Evolutionary conservation across 2,329 filamentous ascomycete genomes (phyloP).

Genomic region (Sporothrix luriei): DNA sequence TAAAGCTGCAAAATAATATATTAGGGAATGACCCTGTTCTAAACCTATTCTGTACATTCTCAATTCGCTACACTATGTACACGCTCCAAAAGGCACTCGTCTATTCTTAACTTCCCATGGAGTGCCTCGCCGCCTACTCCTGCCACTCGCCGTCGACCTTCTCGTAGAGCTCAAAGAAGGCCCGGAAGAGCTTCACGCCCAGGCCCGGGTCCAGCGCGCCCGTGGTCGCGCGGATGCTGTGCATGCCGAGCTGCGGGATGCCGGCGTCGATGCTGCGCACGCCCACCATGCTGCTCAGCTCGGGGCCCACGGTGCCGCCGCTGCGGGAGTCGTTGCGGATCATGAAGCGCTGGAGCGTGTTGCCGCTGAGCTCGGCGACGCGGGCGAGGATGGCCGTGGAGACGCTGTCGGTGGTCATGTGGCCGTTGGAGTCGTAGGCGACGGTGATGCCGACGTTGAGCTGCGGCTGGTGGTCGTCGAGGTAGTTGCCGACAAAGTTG

Average conservation of each 20-base stretch:
- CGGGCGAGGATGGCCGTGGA: conserved; percentile 78
- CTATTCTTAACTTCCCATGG: background rate
- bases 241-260: conserved; percentile 91
- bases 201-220: conserved; percentile 83
- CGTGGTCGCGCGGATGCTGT: conserved; percentile 85
- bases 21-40: background rate
- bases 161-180: conserved; percentile 85
- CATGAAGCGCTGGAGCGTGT: conserved; percentile 83
- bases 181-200: conserved; percentile 85
- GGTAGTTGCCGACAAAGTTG: conserved; percentile 84
- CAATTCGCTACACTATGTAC: conserved; percentile 2
- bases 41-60: background rate
- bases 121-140: background rate
- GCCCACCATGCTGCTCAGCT: conserved; percentile 78
- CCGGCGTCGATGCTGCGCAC: conserved; percentile 84
- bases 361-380: conserved; percentile 72
- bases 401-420: conserved; percentile 93
- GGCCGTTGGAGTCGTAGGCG: conserved; percentile 81
- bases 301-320: conserved; percentile 94
- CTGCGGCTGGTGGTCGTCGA: conserved; percentile 80
- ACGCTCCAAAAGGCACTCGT: background rate
- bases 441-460: conserved; percentile 87
- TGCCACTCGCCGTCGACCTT: conserved; percentile 78
- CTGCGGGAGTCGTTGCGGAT: conserved; percentile 89
- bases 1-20: background rate